Evolutionary conservation across 306 rosid species (phyloP).

Genomic region (Malus asiatica): DNA sequence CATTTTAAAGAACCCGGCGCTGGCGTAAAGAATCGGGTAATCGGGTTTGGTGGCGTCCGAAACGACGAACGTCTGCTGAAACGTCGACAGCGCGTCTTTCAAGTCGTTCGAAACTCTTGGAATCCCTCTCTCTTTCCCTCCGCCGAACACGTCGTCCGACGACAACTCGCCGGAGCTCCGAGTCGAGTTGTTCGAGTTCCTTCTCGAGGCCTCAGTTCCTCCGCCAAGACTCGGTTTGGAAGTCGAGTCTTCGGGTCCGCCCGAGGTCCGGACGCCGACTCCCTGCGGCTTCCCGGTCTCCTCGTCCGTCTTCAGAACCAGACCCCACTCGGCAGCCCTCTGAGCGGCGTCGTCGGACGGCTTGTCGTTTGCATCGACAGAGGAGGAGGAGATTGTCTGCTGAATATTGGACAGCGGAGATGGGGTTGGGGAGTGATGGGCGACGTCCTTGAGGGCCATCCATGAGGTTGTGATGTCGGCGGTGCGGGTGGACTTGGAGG

Average conservation of each 20-base stretch:
- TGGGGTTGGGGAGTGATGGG: conserved; percentile 17
- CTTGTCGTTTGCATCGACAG: conserved; percentile 27
- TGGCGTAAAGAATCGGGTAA: conserved; percentile 85
- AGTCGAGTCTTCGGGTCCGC: conserved; percentile 48
- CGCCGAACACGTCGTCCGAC: conserved; percentile 44
- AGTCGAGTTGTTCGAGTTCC: conserved; percentile 56
- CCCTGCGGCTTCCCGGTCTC: conserved; percentile 85
- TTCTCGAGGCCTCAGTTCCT: conserved; percentile 20
- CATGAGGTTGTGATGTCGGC: conserved; percentile 60
- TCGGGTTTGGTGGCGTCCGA: conserved; percentile 91
- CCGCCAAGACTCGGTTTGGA: conserved; percentile 5
- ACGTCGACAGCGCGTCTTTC: conserved; percentile 70
- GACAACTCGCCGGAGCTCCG: conserved; percentile 59
- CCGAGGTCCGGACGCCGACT: conserved; percentile 57
- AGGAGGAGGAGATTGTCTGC: conserved; percentile 18
- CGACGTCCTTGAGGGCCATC: conserved; percentile 74
- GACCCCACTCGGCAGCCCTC: conserved; percentile 96
- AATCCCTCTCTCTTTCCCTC: conserved; percentile 40
- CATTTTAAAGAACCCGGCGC: conserved; percentile 93
- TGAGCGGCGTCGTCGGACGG: conserved; percentile 37
- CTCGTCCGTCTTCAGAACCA: conserved; percentile 65
- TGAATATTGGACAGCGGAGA: conserved; percentile 7
- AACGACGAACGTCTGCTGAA: conserved; percentile 91
- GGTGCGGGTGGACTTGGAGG: conserved; percentile 14
- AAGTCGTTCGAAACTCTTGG: conserved; percentile 73